Evolutionary conservation across 306 rosid genomes (phyloP), one percentile per base, ranked within the genome.

Genomic region (Pyrus betulifolia): DNA sequence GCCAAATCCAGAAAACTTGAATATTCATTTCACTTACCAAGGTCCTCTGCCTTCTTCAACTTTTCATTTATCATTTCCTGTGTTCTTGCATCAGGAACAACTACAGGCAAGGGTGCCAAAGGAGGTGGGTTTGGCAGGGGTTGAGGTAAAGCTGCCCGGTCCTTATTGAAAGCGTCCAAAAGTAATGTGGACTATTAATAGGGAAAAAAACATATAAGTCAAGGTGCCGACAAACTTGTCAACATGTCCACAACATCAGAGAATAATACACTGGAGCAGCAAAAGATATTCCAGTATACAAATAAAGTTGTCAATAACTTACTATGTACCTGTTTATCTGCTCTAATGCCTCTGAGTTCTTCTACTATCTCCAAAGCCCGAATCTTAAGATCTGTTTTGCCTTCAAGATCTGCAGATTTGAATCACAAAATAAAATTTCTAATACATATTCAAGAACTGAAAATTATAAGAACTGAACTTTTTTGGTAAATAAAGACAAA

Each of bases 1-100:
- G 18, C 22, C 19, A 70, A 65, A 65, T n/a, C 40, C 30, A 42
- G 67, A n/a, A 51, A 71, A 75, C 11, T 60, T 61, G 69, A 49
- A 28, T 4, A 28, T 38, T 69, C 11, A 62, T 52, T 40, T 8
- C 52, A 83, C 90, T 82, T 84, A 96, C 99, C 99, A 58, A 96
- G 98, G 78, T 93, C 99, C 89, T 96, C 99, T 1, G 99, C 99
- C 89, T 91, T 96, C 81, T 91, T 96, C 82, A 96, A 81, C 87
- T 96, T 96, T 71, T 96, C 99, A 92, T 96, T 96, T 83, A 96
- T 96, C 99, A 96, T 88, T 84, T 96, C 99, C 74, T 96, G 99
- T 4, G 91, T 96, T 61, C 89, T 89, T 79, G 98, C 82, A 81
- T 96, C 99, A 21, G 98, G 98, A 66, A 96, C 86, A 70, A 79